A percentile compares a stretch with the other conserved stretches of the same genome.
These are phyloP conservation scores for Mucor mucedo DNA, from an alignment of 371 early-diverging fungal species.

Conservation along the genomic window DNA sequence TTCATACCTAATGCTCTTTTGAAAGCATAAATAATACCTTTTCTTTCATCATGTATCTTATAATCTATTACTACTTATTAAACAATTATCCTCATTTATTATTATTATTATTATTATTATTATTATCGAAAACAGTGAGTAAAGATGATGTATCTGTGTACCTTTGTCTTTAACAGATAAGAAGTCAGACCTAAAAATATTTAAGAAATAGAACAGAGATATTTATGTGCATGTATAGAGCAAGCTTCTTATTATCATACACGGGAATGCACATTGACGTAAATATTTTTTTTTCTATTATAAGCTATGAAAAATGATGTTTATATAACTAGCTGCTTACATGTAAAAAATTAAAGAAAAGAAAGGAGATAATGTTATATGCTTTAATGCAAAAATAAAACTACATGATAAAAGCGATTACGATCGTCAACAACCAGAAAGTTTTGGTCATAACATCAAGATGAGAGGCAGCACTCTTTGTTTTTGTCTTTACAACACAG, in stretches of 20 bases:
- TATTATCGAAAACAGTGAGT: neutral
- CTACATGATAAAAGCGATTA: conserved; percentile 1
- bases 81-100: neutral
- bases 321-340: neutral
- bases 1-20: neutral
- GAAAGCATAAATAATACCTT: too few species aligned
- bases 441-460: neutral
- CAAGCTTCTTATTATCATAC: too few species aligned
- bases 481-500: conserved; percentile 32
- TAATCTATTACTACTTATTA: neutral
- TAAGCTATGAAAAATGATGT: neutral
- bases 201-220: too few species aligned
- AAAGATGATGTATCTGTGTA: too few species aligned
- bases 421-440: neutral
- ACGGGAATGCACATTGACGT: neutral
- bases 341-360: neutral
- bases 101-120: neutral
- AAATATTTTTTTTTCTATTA: too few species aligned
- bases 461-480: conserved; percentile 16
- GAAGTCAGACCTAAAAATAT: too few species aligned
- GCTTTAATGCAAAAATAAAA: conserved; percentile 6
- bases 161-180: too few species aligned
- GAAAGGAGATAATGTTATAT: neutral
- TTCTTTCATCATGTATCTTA: neutral
- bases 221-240: too few species aligned